Evolutionary conservation across 352 stramenopile genomes (phyloP), one percentile per base, ranked within the genome.

Genomic region (Globisporangium sylvaticum): DNA sequence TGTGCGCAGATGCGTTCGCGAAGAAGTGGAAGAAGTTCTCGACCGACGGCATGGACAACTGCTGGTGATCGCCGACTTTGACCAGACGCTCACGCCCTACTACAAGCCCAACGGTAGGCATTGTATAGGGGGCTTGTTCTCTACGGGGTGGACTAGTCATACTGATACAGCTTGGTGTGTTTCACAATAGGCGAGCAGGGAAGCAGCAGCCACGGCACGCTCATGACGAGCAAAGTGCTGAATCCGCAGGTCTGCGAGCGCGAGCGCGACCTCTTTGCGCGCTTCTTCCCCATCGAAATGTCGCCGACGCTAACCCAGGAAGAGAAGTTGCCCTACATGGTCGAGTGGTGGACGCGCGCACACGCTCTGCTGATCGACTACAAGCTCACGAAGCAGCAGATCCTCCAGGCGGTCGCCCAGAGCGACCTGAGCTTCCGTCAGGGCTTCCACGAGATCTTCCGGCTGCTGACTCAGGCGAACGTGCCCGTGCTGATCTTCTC

Each of bases 11-110:
- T 0, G 15, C 14, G 39, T 92, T 94, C 60, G 79, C 86, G 18
- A 64, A 72, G 50, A 94, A 94, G 65, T 89, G 81, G 78, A 88
- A 89, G 59, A 91, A 90, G 55, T 91, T 94, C 58, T 73, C 75
- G 20, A 81, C 72, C 34, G 84, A 91, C 46, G 79, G 84, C 39
- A 64, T 89, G 10, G 75, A 87, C 62, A 81, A 63, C 79, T 94
- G 29, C 69, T 94, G 39, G 81, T 94, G 61, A 94, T 94, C 62
- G 75, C 87, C 1, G 87, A 94, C 65, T 94, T 94, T 71, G 87
- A 94, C 70, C 87, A 91, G 25, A 94, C 87, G 44, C 74, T 94
- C 58, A 92, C 86, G 39, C 80, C 83, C 9, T 82, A 83, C 25
- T 89, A 79, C 71, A 89, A 84, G 37, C 69, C 74, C 25, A 76